Evolutionary conservation across 129 eudicot species (phyloP), one percentile per base, ranked within the genome.

Genomic region (Helichrysum umbraculigerum): DNA sequence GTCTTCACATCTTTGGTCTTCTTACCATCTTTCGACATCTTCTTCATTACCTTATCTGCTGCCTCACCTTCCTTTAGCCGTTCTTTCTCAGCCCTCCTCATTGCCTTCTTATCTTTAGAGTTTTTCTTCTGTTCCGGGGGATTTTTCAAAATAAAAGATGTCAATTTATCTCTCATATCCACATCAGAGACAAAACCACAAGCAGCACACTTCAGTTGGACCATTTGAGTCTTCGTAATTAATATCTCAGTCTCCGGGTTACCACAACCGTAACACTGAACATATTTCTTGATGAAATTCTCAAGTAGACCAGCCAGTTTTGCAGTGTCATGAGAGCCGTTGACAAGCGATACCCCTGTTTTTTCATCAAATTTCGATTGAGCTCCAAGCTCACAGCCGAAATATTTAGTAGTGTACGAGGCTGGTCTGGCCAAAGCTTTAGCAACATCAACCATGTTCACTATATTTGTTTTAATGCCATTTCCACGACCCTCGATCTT

Each of bases 401-500:
- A 90, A 54, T 86, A 88, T 66, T 88, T 91, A 1, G 97, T 88
- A 14, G 97, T 88, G 83, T 91, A 88, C 34, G 97, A 82, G 71
- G 93, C 84, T 61, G 97, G 97, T 83, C 97, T 86, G 15, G 91
- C 91, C 84, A 91, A 79, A 68, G 97, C 93, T 78, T 91, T 91
- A 8, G 97, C 97, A 67, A 91, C 86, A 64, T 91, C 93, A 79
- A 91, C 91, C 93, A 88, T 88, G 83, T 91, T 91, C 79, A 91
- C 97, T 21, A 91, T 76, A 44, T 91, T 91, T 0, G 97, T 91
- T 80, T 91, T 91, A 69, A 88, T 88, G 71, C 97, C 97, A 88
- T 91, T 91, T 50, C 97, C 97, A 65, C 97, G 90, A 5, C 97
- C 97, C 79, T 91, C 97, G n/a, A 88, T 86, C 72, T 91, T 91